Percentiles rank a stretch among this genome's conserved stretches.
These are phyloP conservation scores for Pleurotus tuoliensis DNA, from an alignment of 768 basidiomycete species.

Conservation along the genomic window DNA sequence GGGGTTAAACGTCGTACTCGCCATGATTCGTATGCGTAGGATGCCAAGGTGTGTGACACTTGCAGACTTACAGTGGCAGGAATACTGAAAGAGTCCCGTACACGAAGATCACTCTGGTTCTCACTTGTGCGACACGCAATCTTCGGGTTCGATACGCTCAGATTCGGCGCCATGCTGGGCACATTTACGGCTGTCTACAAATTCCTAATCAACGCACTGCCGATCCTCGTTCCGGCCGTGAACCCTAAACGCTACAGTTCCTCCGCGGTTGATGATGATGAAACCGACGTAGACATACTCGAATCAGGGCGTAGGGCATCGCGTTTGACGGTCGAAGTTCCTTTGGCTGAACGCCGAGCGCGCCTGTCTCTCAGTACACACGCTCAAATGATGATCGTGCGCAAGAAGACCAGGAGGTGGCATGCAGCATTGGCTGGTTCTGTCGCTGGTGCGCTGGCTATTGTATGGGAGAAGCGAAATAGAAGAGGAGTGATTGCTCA, in stretches of 20 bases:
- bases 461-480: constrained; percentile 72
- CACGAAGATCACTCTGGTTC: constrained; percentile 54
- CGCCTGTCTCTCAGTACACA: constrained; percentile 61
- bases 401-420: constrained; percentile 71
- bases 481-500: constrained; percentile 71
- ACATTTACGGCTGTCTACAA: constrained; percentile 80
- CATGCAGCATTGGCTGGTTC: constrained; percentile 78
- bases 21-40: constrained; percentile 66
- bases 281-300: constrained; percentile 24
- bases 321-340: constrained; percentile 16
- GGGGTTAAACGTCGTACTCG: constrained; percentile 75
- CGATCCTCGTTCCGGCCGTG: constrained; percentile 53
- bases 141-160: constrained; percentile 76
- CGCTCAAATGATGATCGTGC: constrained; percentile 58
- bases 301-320: constrained; percentile 14
- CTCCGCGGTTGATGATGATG: constrained; percentile 24
- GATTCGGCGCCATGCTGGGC: constrained; percentile 87
- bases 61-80: neutral
- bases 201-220: constrained; percentile 72
- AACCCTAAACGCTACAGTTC: constrained; percentile 23
- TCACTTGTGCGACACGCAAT: constrained; percentile 74
- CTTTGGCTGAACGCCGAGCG: constrained; percentile 33
- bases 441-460: constrained; percentile 65
- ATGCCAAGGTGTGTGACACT: constrained; percentile 53
- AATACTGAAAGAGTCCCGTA: neutral